Percentiles rank a stretch among this genome's conserved stretches.
phyloP scores from a whole-genome alignment of 495 filamentous ascomycete genomes.

The Oidiodendron maius region DNA sequence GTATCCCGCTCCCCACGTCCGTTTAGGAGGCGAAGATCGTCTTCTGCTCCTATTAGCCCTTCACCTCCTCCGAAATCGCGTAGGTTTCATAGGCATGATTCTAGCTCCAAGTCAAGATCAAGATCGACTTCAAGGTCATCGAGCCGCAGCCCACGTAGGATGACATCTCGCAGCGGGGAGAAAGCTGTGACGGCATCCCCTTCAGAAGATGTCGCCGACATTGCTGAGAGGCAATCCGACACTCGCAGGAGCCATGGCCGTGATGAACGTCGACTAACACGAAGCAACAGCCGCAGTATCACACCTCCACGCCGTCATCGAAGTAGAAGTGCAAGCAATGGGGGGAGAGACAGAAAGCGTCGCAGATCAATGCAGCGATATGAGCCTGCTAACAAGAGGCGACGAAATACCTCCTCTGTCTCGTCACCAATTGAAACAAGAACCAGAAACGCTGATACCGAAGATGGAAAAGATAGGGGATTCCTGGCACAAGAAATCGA shows the following conservation, averaged over 20 bases:
- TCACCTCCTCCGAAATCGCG: slow-evolving; percentile 25
- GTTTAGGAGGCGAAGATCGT: slow-evolving; percentile 13
- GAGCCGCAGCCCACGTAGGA: slow-evolving; percentile 18
- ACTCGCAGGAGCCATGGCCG: slow-evolving; percentile 17
- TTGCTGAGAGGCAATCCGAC: neutral
- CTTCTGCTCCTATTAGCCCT: slow-evolving; percentile 22
- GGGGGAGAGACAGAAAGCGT: slow-evolving; percentile 36
- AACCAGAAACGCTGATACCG: slow-evolving; percentile 50
- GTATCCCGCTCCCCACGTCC: slow-evolving; percentile 17
- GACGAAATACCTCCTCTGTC: slow-evolving; percentile 27
- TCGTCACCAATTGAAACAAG: slow-evolving; percentile 24
- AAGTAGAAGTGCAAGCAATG: slow-evolving; percentile 30
- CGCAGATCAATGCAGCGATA: slow-evolving; percentile 49
- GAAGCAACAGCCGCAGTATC: slow-evolving; percentile 26
- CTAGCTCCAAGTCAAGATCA: slow-evolving; percentile 27
- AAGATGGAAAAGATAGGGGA: slow-evolving; percentile 45
- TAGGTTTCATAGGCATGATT: slow-evolving; percentile 9
- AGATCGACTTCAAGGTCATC: slow-evolving; percentile 12
- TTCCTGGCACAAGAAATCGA: slow-evolving; percentile 14
- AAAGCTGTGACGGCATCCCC: slow-evolving; percentile 3
- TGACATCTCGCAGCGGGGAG: slow-evolving; percentile 12
- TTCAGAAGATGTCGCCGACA: slow-evolving; percentile 9
- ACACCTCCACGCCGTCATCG: slow-evolving; percentile 33
- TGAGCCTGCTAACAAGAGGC: slow-evolving; percentile 38
- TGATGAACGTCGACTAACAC: slow-evolving; percentile 24